A percentile compares a stretch with the other conserved stretches of the same genome.
Conservation (phyloP, 805 yeast genomes). For the Nakazawaea wyomingensis region DNA sequence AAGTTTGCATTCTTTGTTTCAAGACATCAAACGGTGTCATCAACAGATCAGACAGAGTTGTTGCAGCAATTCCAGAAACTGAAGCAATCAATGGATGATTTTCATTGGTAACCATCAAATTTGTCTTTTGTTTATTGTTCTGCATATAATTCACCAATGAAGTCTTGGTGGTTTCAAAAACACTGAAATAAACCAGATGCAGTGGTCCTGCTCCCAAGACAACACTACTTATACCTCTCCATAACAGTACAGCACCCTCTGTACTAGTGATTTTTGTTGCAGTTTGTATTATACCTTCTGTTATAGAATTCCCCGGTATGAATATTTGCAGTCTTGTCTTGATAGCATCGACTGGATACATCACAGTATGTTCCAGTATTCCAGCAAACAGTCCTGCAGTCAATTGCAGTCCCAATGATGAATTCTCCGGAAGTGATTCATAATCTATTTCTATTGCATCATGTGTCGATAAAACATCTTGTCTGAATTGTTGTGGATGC, state of each 20-base stretch:
- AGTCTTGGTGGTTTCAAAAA: conserved; percentile 78
- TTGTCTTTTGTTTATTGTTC: conserved; percentile 21
- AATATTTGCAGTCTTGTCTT: conserved; percentile 89
- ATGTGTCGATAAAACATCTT: conserved; percentile 1
- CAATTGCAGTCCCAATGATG: conserved; percentile 77
- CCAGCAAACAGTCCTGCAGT: conserved; percentile 99
- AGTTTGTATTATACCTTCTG: conserved; percentile 53
- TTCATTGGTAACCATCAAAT: conserved; percentile 48
- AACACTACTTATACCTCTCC: conserved; percentile 93
- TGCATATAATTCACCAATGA: conserved; percentile 34
- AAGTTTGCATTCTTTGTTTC: conserved; percentile 89
- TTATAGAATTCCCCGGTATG: conserved; percentile 17
- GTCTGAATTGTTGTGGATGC: not conserved
- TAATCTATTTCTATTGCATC: conserved; percentile 60
- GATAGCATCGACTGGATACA: conserved; percentile 95
- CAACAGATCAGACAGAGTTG: conserved; percentile 87
- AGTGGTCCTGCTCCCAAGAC: conserved; percentile 99
- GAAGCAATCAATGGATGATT: conserved; percentile 82
- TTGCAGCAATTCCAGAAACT: conserved; percentile 85
- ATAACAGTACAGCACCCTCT: conserved; percentile 83
- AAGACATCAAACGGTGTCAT: conserved; percentile 97
- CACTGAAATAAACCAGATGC: conserved; percentile 94
- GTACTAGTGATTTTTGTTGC: conserved; percentile 72
- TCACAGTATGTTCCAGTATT: conserved; percentile 94
- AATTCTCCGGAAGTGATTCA: conserved; percentile 85